These are phyloP conservation scores for Plasmodium inui DNA, from an alignment of 169 alveolate genomes.

Conservation along the genomic window DNA sequence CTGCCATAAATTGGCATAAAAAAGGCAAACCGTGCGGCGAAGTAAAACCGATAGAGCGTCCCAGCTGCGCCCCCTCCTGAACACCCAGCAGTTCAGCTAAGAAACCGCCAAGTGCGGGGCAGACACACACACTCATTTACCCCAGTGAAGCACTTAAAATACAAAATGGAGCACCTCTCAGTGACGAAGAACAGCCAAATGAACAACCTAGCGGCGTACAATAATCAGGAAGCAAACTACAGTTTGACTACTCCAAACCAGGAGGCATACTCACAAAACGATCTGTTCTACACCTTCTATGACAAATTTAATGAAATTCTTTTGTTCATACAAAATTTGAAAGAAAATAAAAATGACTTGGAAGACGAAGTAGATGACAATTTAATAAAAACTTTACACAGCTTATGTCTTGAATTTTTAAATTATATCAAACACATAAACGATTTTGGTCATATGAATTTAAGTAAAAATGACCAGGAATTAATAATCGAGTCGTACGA, in stretches of 20 bases:
- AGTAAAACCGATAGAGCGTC: not conserved
- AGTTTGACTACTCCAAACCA: not conserved
- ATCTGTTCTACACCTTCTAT: conserved; percentile 23
- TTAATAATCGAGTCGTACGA: conserved; percentile 60
- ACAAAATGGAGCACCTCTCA: conserved; percentile 30
- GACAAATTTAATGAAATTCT: conserved; percentile 43
- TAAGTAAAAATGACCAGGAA: conserved; percentile 48
- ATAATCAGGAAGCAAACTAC: conserved; percentile 2
- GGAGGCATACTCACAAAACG: conserved; percentile 8
- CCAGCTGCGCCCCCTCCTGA: not conserved
- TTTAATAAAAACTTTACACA: conserved; percentile 61
- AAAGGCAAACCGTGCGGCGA: not conserved
- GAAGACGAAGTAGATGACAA: conserved; percentile 72
- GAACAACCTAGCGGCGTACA: not conserved
- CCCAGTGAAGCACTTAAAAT: not conserved
- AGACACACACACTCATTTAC: not conserved
- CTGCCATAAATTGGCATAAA: not conserved
- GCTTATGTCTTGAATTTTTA: conserved; percentile 47
- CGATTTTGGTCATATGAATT: conserved; percentile 52
- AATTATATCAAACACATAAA: conserved; percentile 51
- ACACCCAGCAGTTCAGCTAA: not conserved
- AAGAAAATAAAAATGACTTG: conserved; percentile 66
- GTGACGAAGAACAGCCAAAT: conserved; percentile 14
- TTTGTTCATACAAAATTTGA: conserved; percentile 34
- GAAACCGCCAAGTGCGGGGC: not conserved